Percentiles rank a stretch among this genome's conserved stretches.
Evolutionary conservation across 768 basidiomycete species (phyloP).

Genomic region (Cystofilobasidium macerans): DNA sequence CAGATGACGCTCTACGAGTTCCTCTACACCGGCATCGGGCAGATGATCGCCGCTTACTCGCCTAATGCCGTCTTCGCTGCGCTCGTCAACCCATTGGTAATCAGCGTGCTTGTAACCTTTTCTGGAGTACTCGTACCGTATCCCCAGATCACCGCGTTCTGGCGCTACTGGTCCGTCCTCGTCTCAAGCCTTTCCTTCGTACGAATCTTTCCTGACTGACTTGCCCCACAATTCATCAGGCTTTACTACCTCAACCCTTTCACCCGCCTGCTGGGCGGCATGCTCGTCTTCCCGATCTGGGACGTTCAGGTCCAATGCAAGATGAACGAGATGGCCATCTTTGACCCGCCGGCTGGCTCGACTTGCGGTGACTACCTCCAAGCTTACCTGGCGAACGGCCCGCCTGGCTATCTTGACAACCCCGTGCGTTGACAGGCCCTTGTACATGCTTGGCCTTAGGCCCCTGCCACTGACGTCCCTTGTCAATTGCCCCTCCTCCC

Average conservation of each 20-base stretch:
- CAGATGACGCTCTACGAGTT: constrained; percentile 37
- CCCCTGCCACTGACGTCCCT: too few relatives aligned
- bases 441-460: too few relatives aligned
- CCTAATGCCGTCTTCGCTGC: constrained; percentile 34
- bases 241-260: constrained; percentile 30
- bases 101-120: constrained; percentile 27
- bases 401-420: constrained; percentile 33
- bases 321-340: constrained; percentile 6
- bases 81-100: constrained; percentile 34
- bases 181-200: not conserved
- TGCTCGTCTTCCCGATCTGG: constrained; percentile 12
- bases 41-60: constrained; percentile 35
- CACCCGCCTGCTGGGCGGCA: constrained; percentile 6
- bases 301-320: not conserved
- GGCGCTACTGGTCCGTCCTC: constrained; percentile 16
- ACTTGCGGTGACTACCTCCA: constrained; percentile 35
- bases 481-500: too few relatives aligned
- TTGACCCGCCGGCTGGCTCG: constrained; percentile 33
- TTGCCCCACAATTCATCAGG: constrained; percentile 26
- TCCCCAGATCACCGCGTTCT: constrained; percentile 27
- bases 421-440: too few relatives aligned
- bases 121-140: constrained; percentile 22
- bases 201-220: not conserved
- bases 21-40: constrained; percentile 36
- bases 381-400: constrained; percentile 29